A percentile compares a stretch with the other conserved stretches of the same genome.
phyloP scores from a whole-genome alignment of 306 rosid genomes.

The Acmispon strigosus region DNA sequence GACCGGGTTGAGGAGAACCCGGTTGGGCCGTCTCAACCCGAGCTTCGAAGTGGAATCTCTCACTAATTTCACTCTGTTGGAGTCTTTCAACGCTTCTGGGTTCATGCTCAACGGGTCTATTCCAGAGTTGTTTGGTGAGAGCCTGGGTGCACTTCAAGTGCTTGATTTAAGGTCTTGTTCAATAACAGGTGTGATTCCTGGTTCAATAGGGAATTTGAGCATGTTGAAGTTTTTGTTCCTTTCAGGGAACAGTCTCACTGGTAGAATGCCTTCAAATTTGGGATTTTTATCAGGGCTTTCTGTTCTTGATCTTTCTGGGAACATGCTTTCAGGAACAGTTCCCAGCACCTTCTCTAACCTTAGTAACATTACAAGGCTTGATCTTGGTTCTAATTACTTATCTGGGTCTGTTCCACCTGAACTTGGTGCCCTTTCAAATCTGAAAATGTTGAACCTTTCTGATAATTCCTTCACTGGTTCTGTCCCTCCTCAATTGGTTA shows the following conservation, averaged over 20 bases:
- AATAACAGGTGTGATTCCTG: slow-evolving; percentile 53
- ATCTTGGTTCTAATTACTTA: slow-evolving; percentile 63
- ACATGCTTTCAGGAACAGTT: slow-evolving; percentile 58
- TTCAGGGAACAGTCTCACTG: slow-evolving; percentile 62
- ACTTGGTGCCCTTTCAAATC: slow-evolving; percentile 41
- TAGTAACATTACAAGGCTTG: slow-evolving; percentile 48
- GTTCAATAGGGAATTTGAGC: slow-evolving; percentile 51
- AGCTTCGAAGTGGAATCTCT: slow-evolving; percentile 60
- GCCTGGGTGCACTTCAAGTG: slow-evolving; percentile 38
- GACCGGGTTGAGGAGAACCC: slow-evolving; percentile 59
- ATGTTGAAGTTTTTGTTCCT: slow-evolving; percentile 37
- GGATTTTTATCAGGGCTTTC: slow-evolving; percentile 39
- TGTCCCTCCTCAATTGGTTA: slow-evolving; percentile 47
- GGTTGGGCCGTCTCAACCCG: slow-evolving; percentile 27
- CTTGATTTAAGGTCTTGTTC: slow-evolving; percentile 76
- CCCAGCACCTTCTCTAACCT: slow-evolving; percentile 48
- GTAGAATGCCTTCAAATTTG: slow-evolving; percentile 51
- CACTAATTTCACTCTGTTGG: slow-evolving; percentile 46
- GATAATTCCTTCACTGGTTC: slow-evolving; percentile 41
- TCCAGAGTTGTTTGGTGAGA: slow-evolving; percentile 79
- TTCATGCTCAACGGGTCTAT: slow-evolving; percentile 72
- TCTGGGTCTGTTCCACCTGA: slow-evolving; percentile 57
- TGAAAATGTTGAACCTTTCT: slow-evolving; percentile 49
- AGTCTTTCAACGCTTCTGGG: slow-evolving; percentile 74
- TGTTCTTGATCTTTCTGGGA: slow-evolving; percentile 62